A percentile compares a stretch with the other conserved stretches of the same genome.
These are phyloP conservation scores for Ramularia collo-cygni DNA, from an alignment of 2,329 filamentous ascomycete genomes.

Conservation along the genomic window DNA sequence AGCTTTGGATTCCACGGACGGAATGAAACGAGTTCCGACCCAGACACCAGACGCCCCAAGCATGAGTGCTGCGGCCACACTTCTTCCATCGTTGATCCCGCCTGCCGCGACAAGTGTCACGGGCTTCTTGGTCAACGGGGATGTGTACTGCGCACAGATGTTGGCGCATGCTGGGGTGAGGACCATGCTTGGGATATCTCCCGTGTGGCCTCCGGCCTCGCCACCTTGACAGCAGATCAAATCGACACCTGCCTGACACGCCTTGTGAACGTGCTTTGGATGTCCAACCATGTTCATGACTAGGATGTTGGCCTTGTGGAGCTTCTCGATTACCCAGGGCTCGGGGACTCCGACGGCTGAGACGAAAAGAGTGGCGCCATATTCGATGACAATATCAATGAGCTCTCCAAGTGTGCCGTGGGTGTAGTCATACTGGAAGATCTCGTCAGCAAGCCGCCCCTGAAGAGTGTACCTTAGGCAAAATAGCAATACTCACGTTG, in stretches of 20 bases:
- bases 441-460: too few species aligned
- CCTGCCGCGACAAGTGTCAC: slow-evolving; percentile 89
- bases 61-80: slow-evolving; percentile 82
- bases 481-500: slow-evolving; percentile 11
- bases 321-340: slow-evolving; percentile 74
- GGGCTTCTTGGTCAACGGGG: slow-evolving; percentile 73
- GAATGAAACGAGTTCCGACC: slow-evolving; percentile 92
- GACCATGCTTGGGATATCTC: slow-evolving; percentile 80
- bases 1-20: slow-evolving; percentile 51
- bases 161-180: slow-evolving; percentile 88
- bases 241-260: slow-evolving; percentile 79
- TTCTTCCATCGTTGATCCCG: slow-evolving; percentile 84
- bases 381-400: slow-evolving; percentile 83
- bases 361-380: slow-evolving; percentile 83
- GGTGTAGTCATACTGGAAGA: slow-evolving; percentile 74
- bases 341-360: slow-evolving; percentile 90
- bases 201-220: slow-evolving; percentile 72
- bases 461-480: too few species aligned
- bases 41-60: slow-evolving; percentile 86
- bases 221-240: slow-evolving; percentile 97
- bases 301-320: slow-evolving; percentile 77
- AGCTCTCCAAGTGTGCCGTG: slow-evolving; percentile 93
- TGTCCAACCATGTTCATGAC: slow-evolving; percentile 99
- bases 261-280: slow-evolving; percentile 96
- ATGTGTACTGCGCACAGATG: slow-evolving; percentile 70